Conservation (phyloP, 192 early-diverging fungal species). For the Coemansia sp. region DNA sequence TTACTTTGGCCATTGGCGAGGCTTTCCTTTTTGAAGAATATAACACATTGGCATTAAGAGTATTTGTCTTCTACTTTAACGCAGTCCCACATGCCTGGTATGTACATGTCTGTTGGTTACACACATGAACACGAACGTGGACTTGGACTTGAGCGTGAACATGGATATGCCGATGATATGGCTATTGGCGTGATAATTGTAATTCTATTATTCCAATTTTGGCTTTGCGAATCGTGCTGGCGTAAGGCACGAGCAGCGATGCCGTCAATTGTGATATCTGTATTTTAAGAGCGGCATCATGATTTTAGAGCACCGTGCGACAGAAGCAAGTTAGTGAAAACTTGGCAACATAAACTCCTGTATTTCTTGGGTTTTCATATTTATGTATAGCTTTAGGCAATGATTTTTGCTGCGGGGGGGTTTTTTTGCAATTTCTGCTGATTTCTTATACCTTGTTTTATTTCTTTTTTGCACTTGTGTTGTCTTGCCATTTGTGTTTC, state of each 20-base stretch:
- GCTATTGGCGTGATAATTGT: neutral
- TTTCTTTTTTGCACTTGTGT: neutral
- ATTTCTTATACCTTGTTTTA: neutral
- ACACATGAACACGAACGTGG: too few species aligned
- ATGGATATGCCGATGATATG: too few species aligned
- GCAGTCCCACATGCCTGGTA: too few species aligned
- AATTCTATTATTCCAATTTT: conserved; percentile 3
- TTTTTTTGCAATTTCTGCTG: neutral
- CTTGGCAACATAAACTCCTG: too few species aligned
- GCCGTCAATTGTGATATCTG: neutral
- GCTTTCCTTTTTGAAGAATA: too few species aligned
- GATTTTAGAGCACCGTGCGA: neutral
- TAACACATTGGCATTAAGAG: neutral
- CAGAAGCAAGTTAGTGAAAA: too few species aligned
- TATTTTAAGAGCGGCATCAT: neutral
- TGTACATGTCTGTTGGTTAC: too few species aligned
- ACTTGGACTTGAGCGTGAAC: too few species aligned
- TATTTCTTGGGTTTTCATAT: too few species aligned
- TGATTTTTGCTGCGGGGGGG: neutral
- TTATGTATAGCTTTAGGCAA: too few species aligned
- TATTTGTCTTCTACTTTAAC: neutral
- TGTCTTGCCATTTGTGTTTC: too few species aligned
- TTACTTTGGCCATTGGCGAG: too few species aligned
- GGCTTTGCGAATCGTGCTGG: neutral
- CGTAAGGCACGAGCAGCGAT: neutral